Evolutionary conservation across 1,284 basidiomycete genomes (phyloP).

Genomic region (Rhodotorula sp.): DNA sequence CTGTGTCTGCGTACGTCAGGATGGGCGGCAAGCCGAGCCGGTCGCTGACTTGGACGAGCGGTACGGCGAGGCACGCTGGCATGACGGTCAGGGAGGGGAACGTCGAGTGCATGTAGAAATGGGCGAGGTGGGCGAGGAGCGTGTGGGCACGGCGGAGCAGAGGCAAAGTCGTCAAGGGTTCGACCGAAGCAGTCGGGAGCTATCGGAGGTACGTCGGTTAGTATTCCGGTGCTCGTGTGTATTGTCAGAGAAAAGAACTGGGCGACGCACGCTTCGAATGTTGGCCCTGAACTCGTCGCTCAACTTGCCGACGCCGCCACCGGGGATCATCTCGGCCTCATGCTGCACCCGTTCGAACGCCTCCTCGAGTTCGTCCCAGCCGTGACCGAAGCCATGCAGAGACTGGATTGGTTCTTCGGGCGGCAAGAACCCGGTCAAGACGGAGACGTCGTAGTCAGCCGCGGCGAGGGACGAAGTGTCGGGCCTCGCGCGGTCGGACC

Average conservation of each 20-base stretch:
- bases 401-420: slow-evolving; percentile 68
- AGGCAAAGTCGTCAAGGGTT: slow-evolving; percentile 46
- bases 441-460: slow-evolving; percentile 93
- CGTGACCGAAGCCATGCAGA: slow-evolving; percentile 66
- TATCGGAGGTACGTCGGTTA: not conserved
- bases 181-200: slow-evolving; percentile 27
- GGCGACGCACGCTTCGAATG: slow-evolving; percentile 46
- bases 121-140: slow-evolving; percentile 78
- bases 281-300: slow-evolving; percentile 56
- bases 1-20: slow-evolving; percentile 88
- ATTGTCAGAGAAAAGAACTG: not conserved
- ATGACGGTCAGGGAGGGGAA: slow-evolving; percentile 59
- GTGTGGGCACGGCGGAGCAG: slow-evolving; percentile 76
- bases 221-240: not conserved
- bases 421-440: slow-evolving; percentile 87
- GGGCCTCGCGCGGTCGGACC: slow-evolving; percentile 42
- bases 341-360: slow-evolving; percentile 57
- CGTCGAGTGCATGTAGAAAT: slow-evolving; percentile 82
- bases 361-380: slow-evolving; percentile 45
- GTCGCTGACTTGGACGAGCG: slow-evolving; percentile 70
- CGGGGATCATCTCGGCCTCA: slow-evolving; percentile 33
- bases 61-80: slow-evolving; percentile 71
- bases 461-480: slow-evolving; percentile 84
- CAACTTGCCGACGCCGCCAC: slow-evolving; percentile 55
- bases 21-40: slow-evolving; percentile 83